Base-by-base conservation (phyloP, 306 rosid species). In the Vigna radiata region DNA sequence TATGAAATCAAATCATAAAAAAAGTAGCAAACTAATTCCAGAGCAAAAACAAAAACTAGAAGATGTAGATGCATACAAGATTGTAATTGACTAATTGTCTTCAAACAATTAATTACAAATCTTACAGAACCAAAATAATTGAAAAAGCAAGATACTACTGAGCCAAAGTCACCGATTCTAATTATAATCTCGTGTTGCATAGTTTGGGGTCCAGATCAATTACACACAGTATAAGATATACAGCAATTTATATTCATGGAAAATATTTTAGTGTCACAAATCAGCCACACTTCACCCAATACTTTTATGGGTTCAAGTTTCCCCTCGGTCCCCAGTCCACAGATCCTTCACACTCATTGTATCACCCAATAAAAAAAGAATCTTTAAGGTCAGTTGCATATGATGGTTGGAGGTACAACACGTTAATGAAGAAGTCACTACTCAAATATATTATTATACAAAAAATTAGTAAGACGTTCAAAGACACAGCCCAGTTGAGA, bases 1-100 rank as follows among this genome's bases (percentile, higher is more conserved):
- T 83, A 82, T 31, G 68, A 44, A 86, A 68, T 55, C 58, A 76
- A 73, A 67, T 72, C 27, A 18, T 73, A 70, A 46, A 75, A 25
- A 37, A 67, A 0, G 46, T 72, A 33, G 76, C 54, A 58, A 72
- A 61, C 59, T 12, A 67, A 6, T 58, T 68, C 44, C 58, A 65
- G 58, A n/a, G 12, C 60, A 43, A 44, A 48, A 33, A 23, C 21
- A 52, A 67, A 41, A 68, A 78, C 15, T 55, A 6, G 53, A 5
- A 41, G 60, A 70, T 74, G 52, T 44, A 44, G 47, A 71, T 55
- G 49, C 69, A 70, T n/a, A 66, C 11, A 43, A 23, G 68, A 62
- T 48, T 37, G 47, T 33, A 68, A 73, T 53, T n/a, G 56, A 50
- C 21, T 50, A 50, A 50, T 7, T n/a, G 36, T 6, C 23, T 33